Percentiles rank a stretch among this genome's conserved stretches.
Conservation (phyloP, 2,329 filamentous ascomycete species). For the Pseudogymnoascus sp. region DNA sequence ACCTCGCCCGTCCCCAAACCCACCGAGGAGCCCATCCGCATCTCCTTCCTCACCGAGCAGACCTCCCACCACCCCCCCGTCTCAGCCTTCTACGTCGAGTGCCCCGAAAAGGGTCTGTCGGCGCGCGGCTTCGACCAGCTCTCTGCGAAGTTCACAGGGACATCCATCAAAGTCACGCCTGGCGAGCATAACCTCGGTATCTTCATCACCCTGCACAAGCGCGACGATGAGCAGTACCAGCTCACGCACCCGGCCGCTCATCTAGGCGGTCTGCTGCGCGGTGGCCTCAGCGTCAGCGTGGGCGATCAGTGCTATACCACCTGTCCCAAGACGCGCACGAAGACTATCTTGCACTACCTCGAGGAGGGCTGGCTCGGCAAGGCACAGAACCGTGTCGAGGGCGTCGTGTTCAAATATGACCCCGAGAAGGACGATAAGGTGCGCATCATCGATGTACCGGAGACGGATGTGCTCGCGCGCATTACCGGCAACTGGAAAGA, state of each 20-base stretch:
- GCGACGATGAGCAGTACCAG: slow-evolving; percentile 85
- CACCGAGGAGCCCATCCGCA: slow-evolving; percentile 49
- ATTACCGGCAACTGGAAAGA: slow-evolving; percentile 84
- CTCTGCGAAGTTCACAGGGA: slow-evolving; percentile 95
- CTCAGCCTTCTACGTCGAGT: slow-evolving; percentile 90
- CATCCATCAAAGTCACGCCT: slow-evolving; percentile 81
- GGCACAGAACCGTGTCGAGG: slow-evolving; percentile 83
- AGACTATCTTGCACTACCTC: slow-evolving; percentile 85
- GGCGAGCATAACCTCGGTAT: slow-evolving; percentile 94
- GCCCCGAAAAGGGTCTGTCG: slow-evolving; percentile 79
- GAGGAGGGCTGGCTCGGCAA: slow-evolving; percentile 94
- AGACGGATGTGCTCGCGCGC: slow-evolving; percentile 72
- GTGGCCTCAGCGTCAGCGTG: slow-evolving; percentile 82
- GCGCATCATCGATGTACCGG: slow-evolving; percentile 76
- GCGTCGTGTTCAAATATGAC: slow-evolving; percentile 85
- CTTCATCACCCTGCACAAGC: slow-evolving; percentile 76
- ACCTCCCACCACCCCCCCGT: slow-evolving; percentile 97
- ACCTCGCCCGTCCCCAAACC: slow-evolving; percentile 30
- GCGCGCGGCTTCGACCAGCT: slow-evolving; percentile 93
- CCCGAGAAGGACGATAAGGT: slow-evolving; percentile 74
- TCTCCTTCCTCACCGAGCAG: slow-evolving; percentile 95
- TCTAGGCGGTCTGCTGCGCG: slow-evolving; percentile 77
- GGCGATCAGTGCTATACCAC: slow-evolving; percentile 83
- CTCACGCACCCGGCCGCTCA: slow-evolving; percentile 92
- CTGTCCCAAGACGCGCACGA: slow-evolving; percentile 83